Evolutionary conservation across 345 rosid genomes (phyloP), one percentile per base, ranked within the genome.

Genomic region (Citrus unshiu): DNA sequence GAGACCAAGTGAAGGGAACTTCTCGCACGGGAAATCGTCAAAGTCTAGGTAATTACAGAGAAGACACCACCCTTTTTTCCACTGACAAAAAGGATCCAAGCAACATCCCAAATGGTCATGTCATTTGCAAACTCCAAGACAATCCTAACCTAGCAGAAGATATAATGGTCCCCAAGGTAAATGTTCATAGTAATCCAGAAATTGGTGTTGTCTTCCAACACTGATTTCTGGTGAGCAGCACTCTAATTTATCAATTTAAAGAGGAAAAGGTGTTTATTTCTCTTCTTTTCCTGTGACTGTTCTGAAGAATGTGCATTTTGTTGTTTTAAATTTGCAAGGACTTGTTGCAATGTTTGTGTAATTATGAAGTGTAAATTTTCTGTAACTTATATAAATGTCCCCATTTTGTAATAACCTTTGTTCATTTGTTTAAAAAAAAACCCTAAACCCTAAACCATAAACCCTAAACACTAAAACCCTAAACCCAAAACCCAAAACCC

Each of bases 301-400:
- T 74, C 54, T 78, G 76, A 73, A 76, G 80, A 81, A 72, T 88
- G 76, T 87, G 80, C 70, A 73, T 83, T 78, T 80, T 68, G 63
- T 76, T 75, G n/a, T 73, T 54, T 74, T 84, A 54, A 71, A 81
- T 75, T 72, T 80, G 73, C 77, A 77, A 81, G 73, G 77, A 68
- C 86, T 73, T 66, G 83, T 77, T 81, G 80, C 78, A 49, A 6
- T 80, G 81, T 80, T 74, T 77, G 70, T 74, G 78, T 81, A 79
- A 86, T 83, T 83, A 79, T 87, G 64, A 84, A 87, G 79, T 89
- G 92, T 89, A 89, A 87, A 89, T 89, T 68, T 51, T 62, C 70
- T 83, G 87, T 89, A 86, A 86, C 74, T 86, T 87, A 86, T 78
- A 75, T 78, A 73, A 83, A 80, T 54, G 73, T 82, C 80, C 80